Evolutionary conservation across 352 stramenopile species (phyloP).

Genomic region (Pythium myriotylum): DNA sequence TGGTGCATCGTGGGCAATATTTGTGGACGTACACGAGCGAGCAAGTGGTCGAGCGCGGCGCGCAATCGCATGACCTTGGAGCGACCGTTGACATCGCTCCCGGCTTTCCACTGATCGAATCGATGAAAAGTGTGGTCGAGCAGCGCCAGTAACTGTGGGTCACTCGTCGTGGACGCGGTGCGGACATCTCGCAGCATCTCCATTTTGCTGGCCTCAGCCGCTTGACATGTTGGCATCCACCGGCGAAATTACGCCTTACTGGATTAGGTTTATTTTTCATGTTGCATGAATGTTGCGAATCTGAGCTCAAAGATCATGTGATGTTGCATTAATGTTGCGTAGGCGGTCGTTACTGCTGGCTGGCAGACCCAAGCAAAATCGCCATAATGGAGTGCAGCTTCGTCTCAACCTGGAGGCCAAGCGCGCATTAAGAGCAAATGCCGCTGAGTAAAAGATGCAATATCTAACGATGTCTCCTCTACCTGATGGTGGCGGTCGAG

Average conservation of each 20-base stretch:
- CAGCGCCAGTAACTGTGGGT: slow-evolving; percentile 44
- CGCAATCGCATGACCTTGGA: slow-evolving; percentile 42
- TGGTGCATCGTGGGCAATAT: neutral
- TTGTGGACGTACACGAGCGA: slow-evolving; percentile 41
- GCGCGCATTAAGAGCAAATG: no score
- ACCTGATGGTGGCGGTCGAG: slow-evolving; percentile 25
- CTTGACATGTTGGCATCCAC: neutral
- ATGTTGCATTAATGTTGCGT: slow-evolving; percentile 28
- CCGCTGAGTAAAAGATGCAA: no score
- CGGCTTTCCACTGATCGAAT: slow-evolving; percentile 62
- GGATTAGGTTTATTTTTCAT: slow-evolving; percentile 22
- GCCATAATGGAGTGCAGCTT: slow-evolving; percentile 30
- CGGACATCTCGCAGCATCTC: slow-evolving; percentile 16
- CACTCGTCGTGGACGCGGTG: slow-evolving; percentile 19
- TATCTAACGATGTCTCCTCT: no score
- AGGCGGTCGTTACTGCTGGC: slow-evolving; percentile 21
- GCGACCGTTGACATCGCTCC: slow-evolving; percentile 20
- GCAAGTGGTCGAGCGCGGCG: slow-evolving; percentile 45
- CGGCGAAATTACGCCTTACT: neutral
- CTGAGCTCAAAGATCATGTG: no score
- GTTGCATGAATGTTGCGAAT: slow-evolving; percentile 28
- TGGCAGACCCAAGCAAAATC: slow-evolving; percentile 21
- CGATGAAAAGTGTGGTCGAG: slow-evolving; percentile 31
- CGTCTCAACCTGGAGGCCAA: slow-evolving; percentile 16
- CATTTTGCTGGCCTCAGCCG: neutral